phyloP scores from a whole-genome alignment of 257 asterid genomes.

The Solanum megistacrolobum region DNA sequence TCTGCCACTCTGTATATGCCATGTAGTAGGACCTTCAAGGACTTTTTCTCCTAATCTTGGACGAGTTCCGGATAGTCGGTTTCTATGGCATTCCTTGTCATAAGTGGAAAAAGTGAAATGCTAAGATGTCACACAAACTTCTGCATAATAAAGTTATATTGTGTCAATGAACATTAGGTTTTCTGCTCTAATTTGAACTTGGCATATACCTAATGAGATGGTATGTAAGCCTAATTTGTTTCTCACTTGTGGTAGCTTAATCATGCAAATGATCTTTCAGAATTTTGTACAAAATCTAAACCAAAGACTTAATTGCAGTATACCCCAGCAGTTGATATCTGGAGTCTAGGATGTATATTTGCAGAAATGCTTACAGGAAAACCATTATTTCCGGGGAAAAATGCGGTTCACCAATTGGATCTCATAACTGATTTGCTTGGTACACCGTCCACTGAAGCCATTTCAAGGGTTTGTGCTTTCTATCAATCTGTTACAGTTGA shows the following conservation, averaged over 20 bases:
- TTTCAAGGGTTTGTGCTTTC: slow-evolving; percentile 64
- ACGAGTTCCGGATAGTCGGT: neutral
- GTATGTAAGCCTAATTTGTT: neutral
- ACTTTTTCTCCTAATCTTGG: neutral
- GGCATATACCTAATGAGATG: neutral
- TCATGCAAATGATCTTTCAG: neutral
- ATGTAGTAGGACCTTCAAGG: neutral
- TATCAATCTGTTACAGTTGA: neutral
- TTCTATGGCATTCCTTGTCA: neutral
- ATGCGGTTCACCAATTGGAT: slow-evolving; percentile 88
- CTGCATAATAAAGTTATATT: neutral
- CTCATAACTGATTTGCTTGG: slow-evolving; percentile 92
- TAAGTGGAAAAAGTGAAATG: neutral
- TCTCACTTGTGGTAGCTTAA: neutral
- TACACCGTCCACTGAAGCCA: slow-evolving; percentile 67
- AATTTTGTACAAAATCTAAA: neutral
- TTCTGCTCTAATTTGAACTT: neutral
- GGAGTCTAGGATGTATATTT: slow-evolving; percentile 97
- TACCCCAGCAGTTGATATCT: slow-evolving; percentile 89
- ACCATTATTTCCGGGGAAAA: slow-evolving; percentile 83
- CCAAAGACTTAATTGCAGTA: slow-evolving; percentile 40
- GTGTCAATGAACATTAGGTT: neutral
- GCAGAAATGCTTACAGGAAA: slow-evolving; percentile 82
- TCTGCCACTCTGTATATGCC: neutral
- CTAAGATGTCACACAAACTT: neutral